Evolutionary conservation across 768 basidiomycete genomes (phyloP).

Genomic region (Phaffia australis): DNA sequence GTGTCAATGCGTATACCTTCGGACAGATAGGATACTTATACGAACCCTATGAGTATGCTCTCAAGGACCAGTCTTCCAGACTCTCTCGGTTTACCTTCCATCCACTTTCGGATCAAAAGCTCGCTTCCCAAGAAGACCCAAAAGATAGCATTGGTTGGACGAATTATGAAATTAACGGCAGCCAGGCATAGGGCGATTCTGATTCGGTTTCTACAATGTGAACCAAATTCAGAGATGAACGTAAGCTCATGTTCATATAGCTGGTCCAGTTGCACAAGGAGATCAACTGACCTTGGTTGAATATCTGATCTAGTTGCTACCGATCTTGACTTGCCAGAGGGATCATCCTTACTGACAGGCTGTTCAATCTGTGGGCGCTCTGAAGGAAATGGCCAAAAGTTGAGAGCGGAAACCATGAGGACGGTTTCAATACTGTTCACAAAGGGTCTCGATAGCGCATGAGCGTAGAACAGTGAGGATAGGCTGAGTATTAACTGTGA

Average conservation of each 20-base stretch:
- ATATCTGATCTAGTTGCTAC: too few species aligned
- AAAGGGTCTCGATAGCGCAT: slow-evolving; percentile 73
- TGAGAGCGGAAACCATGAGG: slow-evolving; percentile 64
- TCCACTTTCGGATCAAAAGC: slow-evolving; percentile 40
- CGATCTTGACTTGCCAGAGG: too few species aligned
- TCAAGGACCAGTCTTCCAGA: neutral
- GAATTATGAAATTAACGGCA: slow-evolving; percentile 63
- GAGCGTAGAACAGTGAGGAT: slow-evolving; percentile 74
- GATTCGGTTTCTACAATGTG: neutral
- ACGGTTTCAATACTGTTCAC: slow-evolving; percentile 90
- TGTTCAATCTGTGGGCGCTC: too few species aligned
- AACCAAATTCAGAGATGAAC: too few species aligned
- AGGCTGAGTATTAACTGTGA: slow-evolving; percentile 64
- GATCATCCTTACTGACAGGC: too few species aligned
- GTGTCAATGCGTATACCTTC: neutral
- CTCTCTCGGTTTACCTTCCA: neutral
- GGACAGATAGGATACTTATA: neutral
- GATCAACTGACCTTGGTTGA: too few species aligned
- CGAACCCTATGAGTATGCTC: slow-evolving; percentile 16
- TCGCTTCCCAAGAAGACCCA: slow-evolving; percentile 62
- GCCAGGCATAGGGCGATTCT: slow-evolving; percentile 49
- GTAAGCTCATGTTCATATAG: too few species aligned
- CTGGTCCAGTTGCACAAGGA: too few species aligned
- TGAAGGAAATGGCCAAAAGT: slow-evolving; percentile 44
- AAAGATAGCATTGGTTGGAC: slow-evolving; percentile 80